Base-by-base conservation (phyloP, 176 grass and related monocot genomes). In the Carex parvula region DNA sequence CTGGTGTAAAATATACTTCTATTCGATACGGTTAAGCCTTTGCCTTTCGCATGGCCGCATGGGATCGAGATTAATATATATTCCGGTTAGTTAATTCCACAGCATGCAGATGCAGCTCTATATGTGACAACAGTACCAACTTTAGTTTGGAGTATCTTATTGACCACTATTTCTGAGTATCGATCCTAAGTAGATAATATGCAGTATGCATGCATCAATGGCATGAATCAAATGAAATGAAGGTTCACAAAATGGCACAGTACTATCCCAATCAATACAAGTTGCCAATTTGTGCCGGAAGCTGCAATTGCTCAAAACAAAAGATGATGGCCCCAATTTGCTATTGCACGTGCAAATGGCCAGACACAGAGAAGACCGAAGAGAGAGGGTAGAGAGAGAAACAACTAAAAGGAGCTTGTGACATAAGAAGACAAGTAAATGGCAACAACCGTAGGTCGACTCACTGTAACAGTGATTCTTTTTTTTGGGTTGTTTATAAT, bases 381-480 rank as follows among this genome's bases (percentile, higher is more conserved):
- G 4, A 83, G 6, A 76, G 22, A 18, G 61, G n/a, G 62, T 83
- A 62, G 44, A 67, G 48, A 56, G 83, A 52, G 72, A 61, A 58
- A 85, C 17, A 48, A 14, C 80, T 85, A 87, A 90, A 33, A 20
- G 74, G 48, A 64, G 17, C 87, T 72, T 91, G 93, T 92, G 89
- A 95, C 93, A 92, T 86, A 86, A 89, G 42, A 55, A 68, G 93
- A 92, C 93, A 92, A 91, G 42, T 0, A 82, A 64, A 92, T 84
- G 70, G 52, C 85, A 92, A 89, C 93, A 91, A 91, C 74, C 10
- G 16, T 8, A 26, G 26, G 26, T 26, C 0, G 26, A 26, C 26
- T 26, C 26, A 26, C 26, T 24, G 24, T 24, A 26, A 29, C 29
- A 29, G 29, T 29, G 29, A 77, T 44, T 81, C 59, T 15, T 13